Conservation (phyloP, 2,329 filamentous ascomycete genomes). For the Penicillium carneum region DNA sequence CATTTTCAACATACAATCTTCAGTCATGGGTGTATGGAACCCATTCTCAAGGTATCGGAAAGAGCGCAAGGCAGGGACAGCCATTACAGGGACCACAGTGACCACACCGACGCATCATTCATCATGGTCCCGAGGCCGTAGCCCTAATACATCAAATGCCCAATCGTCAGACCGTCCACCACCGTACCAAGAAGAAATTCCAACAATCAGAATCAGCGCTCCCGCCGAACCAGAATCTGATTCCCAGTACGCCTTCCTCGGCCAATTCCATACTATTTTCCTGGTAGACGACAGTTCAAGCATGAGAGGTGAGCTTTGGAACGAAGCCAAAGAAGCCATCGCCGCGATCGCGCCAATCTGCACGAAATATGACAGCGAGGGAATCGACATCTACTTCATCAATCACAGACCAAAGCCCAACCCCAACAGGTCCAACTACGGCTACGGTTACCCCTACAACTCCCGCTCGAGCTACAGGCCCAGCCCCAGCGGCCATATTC, state of each 20-base stretch:
- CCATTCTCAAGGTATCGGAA: slow-evolving; percentile 22
- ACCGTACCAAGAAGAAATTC: slow-evolving; percentile 50
- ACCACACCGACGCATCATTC: neutral
- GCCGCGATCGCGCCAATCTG: slow-evolving; percentile 80
- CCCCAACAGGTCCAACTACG: neutral
- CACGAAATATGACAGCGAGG: slow-evolving; percentile 78
- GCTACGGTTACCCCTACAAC: neutral
- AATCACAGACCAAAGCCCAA: slow-evolving; percentile 62
- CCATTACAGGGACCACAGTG: neutral
- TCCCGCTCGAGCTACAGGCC: too few species aligned
- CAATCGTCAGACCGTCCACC: slow-evolving; percentile 6
- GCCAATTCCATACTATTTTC: slow-evolving; percentile 83
- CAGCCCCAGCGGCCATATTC: too few species aligned
- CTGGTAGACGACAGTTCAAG: slow-evolving; percentile 90
- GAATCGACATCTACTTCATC: slow-evolving; percentile 89
- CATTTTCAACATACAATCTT: slow-evolving; percentile 10
- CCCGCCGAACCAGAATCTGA: slow-evolving; percentile 53
- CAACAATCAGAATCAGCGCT: slow-evolving; percentile 33
- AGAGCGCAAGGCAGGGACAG: neutral
- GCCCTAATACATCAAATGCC: neutral
- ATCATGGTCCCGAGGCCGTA: slow-evolving; percentile 7
- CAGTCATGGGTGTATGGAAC: slow-evolving; percentile 19
- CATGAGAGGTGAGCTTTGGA: slow-evolving; percentile 81
- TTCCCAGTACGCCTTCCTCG: slow-evolving; percentile 73
- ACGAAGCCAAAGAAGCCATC: slow-evolving; percentile 74